Evolutionary conservation across 2,329 filamentous ascomycete genomes (phyloP), one percentile per base, ranked within the genome.

Genomic region (Myriangium duriaei): DNA sequence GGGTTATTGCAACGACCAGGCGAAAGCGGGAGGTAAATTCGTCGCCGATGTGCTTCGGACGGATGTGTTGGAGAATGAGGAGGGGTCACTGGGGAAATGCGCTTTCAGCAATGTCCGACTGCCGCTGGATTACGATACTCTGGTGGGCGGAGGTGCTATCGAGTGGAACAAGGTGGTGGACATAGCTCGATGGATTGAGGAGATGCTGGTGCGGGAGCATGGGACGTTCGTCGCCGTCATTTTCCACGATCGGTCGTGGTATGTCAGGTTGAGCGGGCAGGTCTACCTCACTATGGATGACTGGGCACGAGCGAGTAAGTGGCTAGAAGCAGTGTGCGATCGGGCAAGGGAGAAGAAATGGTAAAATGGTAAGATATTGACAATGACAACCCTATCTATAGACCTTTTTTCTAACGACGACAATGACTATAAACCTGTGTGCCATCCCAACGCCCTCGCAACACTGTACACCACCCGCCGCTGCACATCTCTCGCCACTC

Each of bases 281-380:
- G 71, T 91, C 0, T 96, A 91, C 54, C 60, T 95, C n/a, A 83
- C 84, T 16, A 55, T 79, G 46, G 67, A 67, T 10, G 86, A 95
- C 57, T 94, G 91, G 52, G 72, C 79, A 53, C 82, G 73, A 71
- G 69, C 71, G 3, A 82, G 68, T 0, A 53, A 64, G 35, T 62
- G 70, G 6, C 56, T 91, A 50, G 70, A 72, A 52, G 60, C 64
- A 21, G 47, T 81, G 4, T 76, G 70, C 49, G 62, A 63, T 30
- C 59, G 67, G 46, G 68, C 71, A 19, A 60, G 59, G 30, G 60
- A 56, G 32, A 64, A 63, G 4, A 67, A 69, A 42, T 60, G 55
- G 51, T 36, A 45, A n/a, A n/a, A n/a, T n/a, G n/a, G n/a, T n/a
- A 32, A 30, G 19, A 33, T 74, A 28, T 15, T 34, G 6, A 28